Conservation (phyloP, 2,329 filamentous ascomycete species). For the Alternaria sp. region DNA sequence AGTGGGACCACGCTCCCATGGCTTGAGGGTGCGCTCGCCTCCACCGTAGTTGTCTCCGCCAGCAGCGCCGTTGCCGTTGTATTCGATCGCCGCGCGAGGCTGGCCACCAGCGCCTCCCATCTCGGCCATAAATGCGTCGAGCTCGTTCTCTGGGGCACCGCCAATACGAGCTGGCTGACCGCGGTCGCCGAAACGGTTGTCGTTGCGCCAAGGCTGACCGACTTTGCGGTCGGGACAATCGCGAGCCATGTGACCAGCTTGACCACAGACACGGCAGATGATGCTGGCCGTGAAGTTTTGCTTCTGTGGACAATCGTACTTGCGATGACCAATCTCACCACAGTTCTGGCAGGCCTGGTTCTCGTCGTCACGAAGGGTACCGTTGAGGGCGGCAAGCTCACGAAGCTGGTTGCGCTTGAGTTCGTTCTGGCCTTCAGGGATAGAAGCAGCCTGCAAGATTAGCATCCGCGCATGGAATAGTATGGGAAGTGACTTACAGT, state of each 20-base stretch:
- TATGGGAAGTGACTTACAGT: constrained; percentile 70
- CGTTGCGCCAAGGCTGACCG: constrained; percentile 91
- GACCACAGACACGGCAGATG: constrained; percentile 97
- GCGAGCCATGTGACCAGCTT: constrained; percentile 96
- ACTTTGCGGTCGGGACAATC: constrained; percentile 95
- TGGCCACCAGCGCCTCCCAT: constrained; percentile 74
- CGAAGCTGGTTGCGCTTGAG: constrained; percentile 98
- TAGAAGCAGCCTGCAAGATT: constrained; percentile 83
- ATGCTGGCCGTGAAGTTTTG: constrained; percentile 99
- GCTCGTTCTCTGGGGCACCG: constrained; percentile 85
- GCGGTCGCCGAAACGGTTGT: constrained; percentile 62
- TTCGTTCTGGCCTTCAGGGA: constrained; percentile 98
- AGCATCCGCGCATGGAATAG: constrained; percentile 23
- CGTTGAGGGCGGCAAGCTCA: constrained; percentile 96
- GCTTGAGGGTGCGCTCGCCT: constrained; percentile 70
- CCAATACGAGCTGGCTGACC: constrained; percentile 70
- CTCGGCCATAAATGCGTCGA: constrained; percentile 99
- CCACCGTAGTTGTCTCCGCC: constrained; percentile 59
- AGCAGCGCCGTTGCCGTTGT: constrained; percentile 32
- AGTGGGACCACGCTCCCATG: constrained; percentile 87
- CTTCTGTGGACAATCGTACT: constrained; percentile 97
- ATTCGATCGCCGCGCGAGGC: constrained; percentile 77
- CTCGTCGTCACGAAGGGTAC: constrained; percentile 97
- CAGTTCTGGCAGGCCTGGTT: constrained; percentile 99
- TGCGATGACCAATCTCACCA: constrained; percentile 97